A percentile compares a stretch with the other conserved stretches of the same genome.
Conservation (phyloP, 2,329 filamentous ascomycete genomes). For the Zymoseptoria pseudotritici region DNA sequence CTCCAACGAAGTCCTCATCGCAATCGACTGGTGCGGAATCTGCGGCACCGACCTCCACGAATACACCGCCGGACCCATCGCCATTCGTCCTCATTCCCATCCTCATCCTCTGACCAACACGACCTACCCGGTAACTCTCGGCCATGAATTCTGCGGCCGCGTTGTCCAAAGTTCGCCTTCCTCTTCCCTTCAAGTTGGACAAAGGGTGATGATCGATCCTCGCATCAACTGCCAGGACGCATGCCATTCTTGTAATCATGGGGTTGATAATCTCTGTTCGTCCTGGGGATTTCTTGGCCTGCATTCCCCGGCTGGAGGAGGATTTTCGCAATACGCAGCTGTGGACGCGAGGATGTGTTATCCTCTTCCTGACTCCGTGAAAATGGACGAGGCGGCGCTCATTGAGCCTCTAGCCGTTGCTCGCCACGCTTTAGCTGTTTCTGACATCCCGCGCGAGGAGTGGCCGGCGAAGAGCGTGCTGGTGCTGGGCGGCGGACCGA, state of each 20-base stretch:
- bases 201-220: conserved; percentile 20
- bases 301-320: conserved; percentile 14
- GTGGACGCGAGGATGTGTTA: conserved; percentile 11
- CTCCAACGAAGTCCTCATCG: conserved; percentile 17
- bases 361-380: conserved; percentile 11
- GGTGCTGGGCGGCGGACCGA: conserved; percentile 20
- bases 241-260: conserved; percentile 14
- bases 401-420: conserved; percentile 21
- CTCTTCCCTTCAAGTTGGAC: conserved; percentile 10
- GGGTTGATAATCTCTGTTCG: conserved; percentile 11
- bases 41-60: conserved; percentile 22
- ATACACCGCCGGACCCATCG: conserved; percentile 15
- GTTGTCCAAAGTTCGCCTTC: conserved; percentile 9
- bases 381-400: conserved; percentile 14
- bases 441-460: conserved; percentile 1
- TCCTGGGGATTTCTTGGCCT: conserved; percentile 18
- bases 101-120: conserved; percentile 14
- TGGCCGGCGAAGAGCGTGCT: conserved; percentile 13
- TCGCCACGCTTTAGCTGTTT: conserved; percentile 15
- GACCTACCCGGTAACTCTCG: conserved; percentile 8
- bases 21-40: conserved; percentile 22
- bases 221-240: conserved; percentile 12
- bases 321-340: conserved; percentile 14
- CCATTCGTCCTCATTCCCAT: conserved; percentile 5
- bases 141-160: conserved; percentile 22